Evolutionary conservation across 2,329 filamentous ascomycete species (phyloP).

Genomic region (Aspergillus quadrilineatus): DNA sequence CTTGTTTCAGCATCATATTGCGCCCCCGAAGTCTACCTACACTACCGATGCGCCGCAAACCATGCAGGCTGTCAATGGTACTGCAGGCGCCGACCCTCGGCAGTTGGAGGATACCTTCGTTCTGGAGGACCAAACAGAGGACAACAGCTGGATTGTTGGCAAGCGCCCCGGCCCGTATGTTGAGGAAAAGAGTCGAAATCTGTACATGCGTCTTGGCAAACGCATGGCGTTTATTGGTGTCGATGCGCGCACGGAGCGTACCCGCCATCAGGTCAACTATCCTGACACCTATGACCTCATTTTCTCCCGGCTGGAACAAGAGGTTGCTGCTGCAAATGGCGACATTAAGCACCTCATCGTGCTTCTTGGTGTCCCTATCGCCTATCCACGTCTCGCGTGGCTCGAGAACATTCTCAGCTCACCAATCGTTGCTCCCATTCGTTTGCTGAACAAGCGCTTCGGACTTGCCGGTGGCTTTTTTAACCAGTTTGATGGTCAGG

Average conservation of each 20-base stretch:
- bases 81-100: slow-evolving; percentile 60
- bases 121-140: slow-evolving; percentile 54
- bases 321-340: slow-evolving; percentile 52
- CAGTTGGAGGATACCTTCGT: slow-evolving; percentile 77
- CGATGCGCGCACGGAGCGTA: slow-evolving; percentile 69
- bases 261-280: slow-evolving; percentile 91
- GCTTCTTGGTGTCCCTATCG: slow-evolving; percentile 70
- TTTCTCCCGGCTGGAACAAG: slow-evolving; percentile 55
- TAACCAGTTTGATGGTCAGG: slow-evolving; percentile 84
- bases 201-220: slow-evolving; percentile 64
- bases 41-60: slow-evolving; percentile 69
- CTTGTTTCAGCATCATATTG: slow-evolving; percentile 72
- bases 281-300: slow-evolving; percentile 61
- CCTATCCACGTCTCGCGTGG: slow-evolving; percentile 79
- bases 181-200: slow-evolving; percentile 59
- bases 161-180: slow-evolving; percentile 68
- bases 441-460: slow-evolving; percentile 86
- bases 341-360: slow-evolving; percentile 64
- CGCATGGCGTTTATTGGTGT: slow-evolving; percentile 64
- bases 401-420: slow-evolving; percentile 87
- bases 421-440: slow-evolving; percentile 82
- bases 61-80: slow-evolving; percentile 50
- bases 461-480: slow-evolving; percentile 82
- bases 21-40: slow-evolving; percentile 81
- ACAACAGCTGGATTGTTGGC: slow-evolving; percentile 77